Evolutionary conservation across 2,329 filamentous ascomycete species (phyloP).

Genomic region (Coniella vitis): DNA sequence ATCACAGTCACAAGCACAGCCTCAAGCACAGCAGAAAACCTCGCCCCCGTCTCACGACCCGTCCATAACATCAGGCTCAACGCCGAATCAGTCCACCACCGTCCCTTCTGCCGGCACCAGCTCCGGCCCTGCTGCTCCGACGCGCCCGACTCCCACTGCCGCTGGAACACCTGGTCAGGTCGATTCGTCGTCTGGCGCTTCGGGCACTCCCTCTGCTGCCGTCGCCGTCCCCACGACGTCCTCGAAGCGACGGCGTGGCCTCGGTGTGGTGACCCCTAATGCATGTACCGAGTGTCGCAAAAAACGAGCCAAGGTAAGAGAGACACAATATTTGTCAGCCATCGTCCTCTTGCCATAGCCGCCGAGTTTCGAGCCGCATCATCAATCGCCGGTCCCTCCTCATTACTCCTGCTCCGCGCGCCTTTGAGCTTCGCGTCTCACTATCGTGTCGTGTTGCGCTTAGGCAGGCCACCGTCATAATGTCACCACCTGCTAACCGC

Average conservation of each 20-base stretch:
- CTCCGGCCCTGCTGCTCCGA: constrained; percentile 1
- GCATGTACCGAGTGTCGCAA: constrained; percentile 56
- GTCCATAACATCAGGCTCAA: constrained; percentile 3
- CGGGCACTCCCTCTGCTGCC: constrained; percentile 18
- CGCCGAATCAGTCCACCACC: constrained; percentile 7
- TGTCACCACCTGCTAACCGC: neutral
- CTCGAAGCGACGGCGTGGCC: constrained; percentile 47
- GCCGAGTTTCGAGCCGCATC: neutral
- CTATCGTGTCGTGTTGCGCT: too few species aligned
- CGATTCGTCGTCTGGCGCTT: constrained; percentile 23
- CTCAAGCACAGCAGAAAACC: neutral
- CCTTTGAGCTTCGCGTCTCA: neutral
- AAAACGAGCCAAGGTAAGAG: constrained; percentile 52
- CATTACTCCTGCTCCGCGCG: neutral
- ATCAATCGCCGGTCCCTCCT: neutral
- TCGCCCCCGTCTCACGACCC: neutral
- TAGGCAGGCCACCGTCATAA: neutral
- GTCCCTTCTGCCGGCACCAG: constrained; percentile 2
- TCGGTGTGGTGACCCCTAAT: constrained; percentile 52
- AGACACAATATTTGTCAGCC: neutral
- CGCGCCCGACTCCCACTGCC: neutral
- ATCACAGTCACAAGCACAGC: neutral
- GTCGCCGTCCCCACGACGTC: constrained; percentile 18
- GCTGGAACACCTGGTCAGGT: constrained; percentile 1
- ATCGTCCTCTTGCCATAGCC: neutral